These are phyloP conservation scores for Cymbopogon flexuosus DNA, from an alignment of 202 grass and related monocot genomes.

Conservation along the genomic window DNA sequence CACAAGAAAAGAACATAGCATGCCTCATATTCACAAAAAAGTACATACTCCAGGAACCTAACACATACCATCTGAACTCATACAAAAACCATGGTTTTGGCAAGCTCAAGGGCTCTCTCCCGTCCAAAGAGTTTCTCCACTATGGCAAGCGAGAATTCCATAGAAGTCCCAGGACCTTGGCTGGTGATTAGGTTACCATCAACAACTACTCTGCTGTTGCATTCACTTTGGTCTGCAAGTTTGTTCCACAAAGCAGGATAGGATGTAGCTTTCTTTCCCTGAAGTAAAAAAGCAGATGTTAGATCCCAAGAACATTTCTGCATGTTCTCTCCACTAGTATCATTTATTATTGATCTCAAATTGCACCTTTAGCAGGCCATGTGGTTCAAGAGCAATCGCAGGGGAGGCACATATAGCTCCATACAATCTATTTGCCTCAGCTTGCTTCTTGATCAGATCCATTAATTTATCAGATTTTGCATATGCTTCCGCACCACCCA, in stretches of 20 bases:
- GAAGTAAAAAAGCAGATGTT: background rate
- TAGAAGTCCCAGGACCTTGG: constrained; percentile 76
- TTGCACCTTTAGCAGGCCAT: constrained; percentile 79
- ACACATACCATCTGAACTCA: background rate
- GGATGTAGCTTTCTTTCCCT: constrained; percentile 91
- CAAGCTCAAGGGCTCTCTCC: constrained; percentile 56
- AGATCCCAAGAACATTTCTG: background rate
- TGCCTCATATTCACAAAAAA: constrained; percentile 30
- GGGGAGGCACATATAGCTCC: constrained; percentile 92
- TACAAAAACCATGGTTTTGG: constrained; percentile 64
- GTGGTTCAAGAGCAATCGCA: constrained; percentile 73
- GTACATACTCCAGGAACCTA: background rate
- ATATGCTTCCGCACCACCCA: constrained; percentile 80
- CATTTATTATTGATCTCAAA: background rate
- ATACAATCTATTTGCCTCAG: constrained; percentile 61
- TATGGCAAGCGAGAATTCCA: constrained; percentile 76
- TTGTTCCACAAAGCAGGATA: constrained; percentile 77
- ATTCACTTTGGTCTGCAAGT: constrained; percentile 69
- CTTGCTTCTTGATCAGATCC: constrained; percentile 70
- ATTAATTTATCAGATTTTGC: constrained; percentile 79
- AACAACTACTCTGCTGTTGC: constrained; percentile 63
- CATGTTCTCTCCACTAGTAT: background rate
- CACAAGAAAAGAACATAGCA: background rate
- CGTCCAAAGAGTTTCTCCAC: constrained; percentile 77
- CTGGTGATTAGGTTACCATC: constrained; percentile 94